Evolutionary conservation across 176 grass and related monocot genomes (phyloP).

Genomic region (Ensete glaucum): DNA sequence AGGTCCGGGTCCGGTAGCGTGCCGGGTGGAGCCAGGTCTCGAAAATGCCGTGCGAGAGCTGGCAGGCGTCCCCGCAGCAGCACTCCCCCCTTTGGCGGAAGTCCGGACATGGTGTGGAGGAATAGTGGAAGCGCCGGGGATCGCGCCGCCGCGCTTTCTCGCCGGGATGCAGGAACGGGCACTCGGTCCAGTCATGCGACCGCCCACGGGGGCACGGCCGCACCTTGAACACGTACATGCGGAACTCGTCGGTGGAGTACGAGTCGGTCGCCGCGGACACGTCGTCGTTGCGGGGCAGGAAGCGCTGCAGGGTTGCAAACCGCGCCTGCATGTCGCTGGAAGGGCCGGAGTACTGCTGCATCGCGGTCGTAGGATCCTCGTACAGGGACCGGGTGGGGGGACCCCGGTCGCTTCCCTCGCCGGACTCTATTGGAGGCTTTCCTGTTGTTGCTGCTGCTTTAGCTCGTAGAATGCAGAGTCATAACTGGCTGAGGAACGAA

Average conservation of each 20-base stretch:
- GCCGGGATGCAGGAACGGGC: constrained; percentile 40
- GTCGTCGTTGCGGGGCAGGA: not conserved
- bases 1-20: not conserved
- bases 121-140: constrained; percentile 26
- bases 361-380: not conserved
- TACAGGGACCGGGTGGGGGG: not conserved
- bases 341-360: not conserved
- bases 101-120: constrained; percentile 22
- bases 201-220: constrained; percentile 17
- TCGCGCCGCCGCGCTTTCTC: constrained; percentile 41
- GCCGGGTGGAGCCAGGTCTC: not conserved
- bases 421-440: not conserved
- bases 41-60: not conserved
- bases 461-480: too few species aligned
- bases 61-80: not conserved
- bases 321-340: not conserved
- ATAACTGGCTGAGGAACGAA: too few species aligned
- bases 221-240: constrained; percentile 51
- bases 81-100: not conserved
- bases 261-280: not conserved
- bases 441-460: too few species aligned
- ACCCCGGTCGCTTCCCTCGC: not conserved
- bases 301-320: not conserved
- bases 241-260: constrained; percentile 25
- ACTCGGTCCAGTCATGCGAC: constrained; percentile 34